Conservation (phyloP, 2,329 filamentous ascomycete genomes). For the Ophiostoma australiae region DNA sequence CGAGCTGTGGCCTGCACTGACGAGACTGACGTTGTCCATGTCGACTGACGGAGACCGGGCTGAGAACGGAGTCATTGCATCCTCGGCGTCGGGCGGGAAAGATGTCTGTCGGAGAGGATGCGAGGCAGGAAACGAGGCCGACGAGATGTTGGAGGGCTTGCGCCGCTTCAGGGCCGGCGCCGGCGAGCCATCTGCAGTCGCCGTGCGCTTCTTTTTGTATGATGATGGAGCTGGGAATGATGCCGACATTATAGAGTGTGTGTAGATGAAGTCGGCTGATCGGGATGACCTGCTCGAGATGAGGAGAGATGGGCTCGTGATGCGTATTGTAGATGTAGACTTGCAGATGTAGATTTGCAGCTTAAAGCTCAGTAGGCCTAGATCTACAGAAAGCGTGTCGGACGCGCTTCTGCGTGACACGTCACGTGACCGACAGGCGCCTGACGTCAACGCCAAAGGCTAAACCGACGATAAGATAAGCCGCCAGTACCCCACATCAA, state of each 20-base stretch:
- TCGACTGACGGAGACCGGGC: conserved; percentile 64
- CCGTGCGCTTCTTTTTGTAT: conserved; percentile 55
- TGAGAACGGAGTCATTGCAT: conserved; percentile 49
- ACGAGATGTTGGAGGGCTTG: conserved; percentile 62
- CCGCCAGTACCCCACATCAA: background rate
- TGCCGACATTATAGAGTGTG: background rate
- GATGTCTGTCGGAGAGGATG: conserved; percentile 77
- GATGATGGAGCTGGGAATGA: background rate
- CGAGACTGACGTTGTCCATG: conserved; percentile 54
- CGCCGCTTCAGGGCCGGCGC: conserved; percentile 57
- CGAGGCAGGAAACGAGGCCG: conserved; percentile 46
- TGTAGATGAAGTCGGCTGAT: background rate
- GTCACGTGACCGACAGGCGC: background rate
- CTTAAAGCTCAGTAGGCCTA: background rate
- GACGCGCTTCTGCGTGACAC: background rate
- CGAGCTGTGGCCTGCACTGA: conserved; percentile 44
- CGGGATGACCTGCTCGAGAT: background rate
- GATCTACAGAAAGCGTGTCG: background rate
- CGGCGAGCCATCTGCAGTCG: conserved; percentile 47
- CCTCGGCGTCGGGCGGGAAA: conserved; percentile 59
- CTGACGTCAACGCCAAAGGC: conserved; percentile 6
- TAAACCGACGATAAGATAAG: conserved; percentile 11
- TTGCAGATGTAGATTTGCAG: no score
- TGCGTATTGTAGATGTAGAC: no score
- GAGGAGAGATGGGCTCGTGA: background rate